These are phyloP conservation scores for Pseudomicrostroma phylloplanum DNA, from an alignment of 1,284 basidiomycete species.

Conservation along the genomic window DNA sequence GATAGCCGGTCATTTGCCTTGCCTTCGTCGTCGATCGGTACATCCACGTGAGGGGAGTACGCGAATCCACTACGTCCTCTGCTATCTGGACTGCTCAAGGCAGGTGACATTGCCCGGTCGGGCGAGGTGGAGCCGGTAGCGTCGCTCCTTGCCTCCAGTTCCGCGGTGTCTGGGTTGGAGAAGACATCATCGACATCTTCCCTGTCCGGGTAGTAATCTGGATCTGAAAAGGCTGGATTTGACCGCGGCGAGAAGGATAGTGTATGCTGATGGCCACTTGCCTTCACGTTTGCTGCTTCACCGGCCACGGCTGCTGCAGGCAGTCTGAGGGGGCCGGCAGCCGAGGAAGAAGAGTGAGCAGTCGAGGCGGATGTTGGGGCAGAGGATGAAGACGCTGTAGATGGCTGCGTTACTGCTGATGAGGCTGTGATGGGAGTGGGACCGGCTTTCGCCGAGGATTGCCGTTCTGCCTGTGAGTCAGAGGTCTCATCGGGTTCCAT, in stretches of 20 bases:
- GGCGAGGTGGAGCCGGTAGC: conserved; percentile 19
- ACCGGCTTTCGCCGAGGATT: too few relatives aligned
- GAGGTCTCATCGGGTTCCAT: too few relatives aligned
- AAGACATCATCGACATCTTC: conserved; percentile 20
- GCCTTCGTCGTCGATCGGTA: neutral
- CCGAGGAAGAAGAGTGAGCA: too few relatives aligned
- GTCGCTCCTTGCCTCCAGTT: conserved; percentile 16
- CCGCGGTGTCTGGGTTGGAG: conserved; percentile 19
- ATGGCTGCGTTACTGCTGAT: too few relatives aligned
- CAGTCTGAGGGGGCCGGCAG: too few relatives aligned
- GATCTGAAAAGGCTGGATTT: conserved; percentile 8
- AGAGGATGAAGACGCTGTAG: too few relatives aligned
- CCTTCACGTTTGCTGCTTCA: too few relatives aligned
- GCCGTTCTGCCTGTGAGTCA: too few relatives aligned
- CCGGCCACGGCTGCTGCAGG: too few relatives aligned
- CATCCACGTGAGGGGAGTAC: conserved; percentile 7
- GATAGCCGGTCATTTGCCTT: neutral
- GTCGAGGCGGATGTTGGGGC: too few relatives aligned
- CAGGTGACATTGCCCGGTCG: conserved; percentile 2
- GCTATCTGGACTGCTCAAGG: neutral
- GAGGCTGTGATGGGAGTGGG: too few relatives aligned
- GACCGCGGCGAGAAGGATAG: neutral
- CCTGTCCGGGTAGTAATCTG: conserved; percentile 11
- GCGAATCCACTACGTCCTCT: neutral
- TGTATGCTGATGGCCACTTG: neutral